A percentile compares a stretch with the other conserved stretches of the same genome.
Evolutionary conservation across 2,329 filamentous ascomycete genomes (phyloP).

Genomic region (Chlorencoelia australis): DNA sequence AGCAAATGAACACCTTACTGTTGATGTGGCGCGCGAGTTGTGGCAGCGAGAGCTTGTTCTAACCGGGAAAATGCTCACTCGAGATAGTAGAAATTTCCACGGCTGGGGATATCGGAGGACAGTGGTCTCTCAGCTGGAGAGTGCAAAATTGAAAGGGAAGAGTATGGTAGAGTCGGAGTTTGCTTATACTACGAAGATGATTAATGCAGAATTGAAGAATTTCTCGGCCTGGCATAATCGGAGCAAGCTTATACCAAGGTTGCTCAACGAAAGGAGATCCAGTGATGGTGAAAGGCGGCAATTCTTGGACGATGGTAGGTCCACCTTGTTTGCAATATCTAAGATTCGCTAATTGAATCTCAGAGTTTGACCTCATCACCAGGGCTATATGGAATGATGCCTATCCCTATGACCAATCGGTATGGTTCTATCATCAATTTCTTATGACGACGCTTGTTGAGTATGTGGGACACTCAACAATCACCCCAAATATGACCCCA

Average conservation of each 20-base stretch:
- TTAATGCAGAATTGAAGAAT: slow-evolving; percentile 75
- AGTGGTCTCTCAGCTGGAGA: slow-evolving; percentile 68
- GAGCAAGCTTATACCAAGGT: slow-evolving; percentile 67
- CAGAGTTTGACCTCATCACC: slow-evolving; percentile 66
- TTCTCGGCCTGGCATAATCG: slow-evolving; percentile 96
- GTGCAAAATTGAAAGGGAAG: slow-evolving; percentile 36
- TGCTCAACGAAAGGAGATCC: slow-evolving; percentile 63
- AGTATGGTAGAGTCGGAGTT: slow-evolving; percentile 76
- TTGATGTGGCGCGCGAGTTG: slow-evolving; percentile 46
- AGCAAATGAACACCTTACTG: slow-evolving; percentile 53
- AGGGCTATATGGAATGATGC: slow-evolving; percentile 59
- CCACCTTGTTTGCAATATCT: neutral
- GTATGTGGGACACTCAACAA: slow-evolving; percentile 39
- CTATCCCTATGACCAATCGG: slow-evolving; percentile 85
- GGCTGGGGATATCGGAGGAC: slow-evolving; percentile 86
- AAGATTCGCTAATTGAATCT: slow-evolving; percentile 10
- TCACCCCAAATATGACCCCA: slow-evolving; percentile 52
- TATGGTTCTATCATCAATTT: slow-evolving; percentile 96
- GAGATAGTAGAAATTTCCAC: slow-evolving; percentile 88
- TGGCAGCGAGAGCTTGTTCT: slow-evolving; percentile 81
- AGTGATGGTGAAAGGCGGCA: slow-evolving; percentile 49
- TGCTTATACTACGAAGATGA: slow-evolving; percentile 84
- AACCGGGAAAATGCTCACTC: slow-evolving; percentile 76
- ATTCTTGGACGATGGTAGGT: slow-evolving; percentile 61
- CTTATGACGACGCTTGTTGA: slow-evolving; percentile 60